Percentiles rank a stretch among this genome's conserved stretches.
phyloP scores from a whole-genome alignment of 208 protist species.

The Trypanosoma caninum region DNA sequence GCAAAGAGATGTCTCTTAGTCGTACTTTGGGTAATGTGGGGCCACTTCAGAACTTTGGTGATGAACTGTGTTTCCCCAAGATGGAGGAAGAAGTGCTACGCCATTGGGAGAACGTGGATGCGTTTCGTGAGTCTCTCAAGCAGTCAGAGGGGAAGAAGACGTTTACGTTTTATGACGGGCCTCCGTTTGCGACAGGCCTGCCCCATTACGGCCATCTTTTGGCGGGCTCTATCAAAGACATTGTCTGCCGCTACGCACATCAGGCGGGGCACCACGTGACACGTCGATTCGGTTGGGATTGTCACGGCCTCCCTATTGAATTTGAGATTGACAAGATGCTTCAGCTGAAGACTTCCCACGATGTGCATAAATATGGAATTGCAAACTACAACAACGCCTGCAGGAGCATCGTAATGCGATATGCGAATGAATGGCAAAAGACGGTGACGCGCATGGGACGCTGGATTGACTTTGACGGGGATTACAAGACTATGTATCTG shows the following conservation, averaged over 20 bases:
- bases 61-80: conserved; percentile 88
- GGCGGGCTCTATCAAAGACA: conserved; percentile 99
- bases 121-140: conserved; percentile 95
- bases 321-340: conserved; percentile 99
- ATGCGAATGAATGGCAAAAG: conserved; percentile 96
- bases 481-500: conserved; percentile 99
- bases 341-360: conserved; percentile 90
- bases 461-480: conserved; percentile 99
- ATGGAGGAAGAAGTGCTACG: conserved; percentile 94
- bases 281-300: conserved; percentile 99
- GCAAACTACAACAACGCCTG: conserved; percentile 98
- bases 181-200: conserved; percentile 99
- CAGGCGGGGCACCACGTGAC: conserved; percentile 98
- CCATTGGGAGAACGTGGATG: conserved; percentile 96
- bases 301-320: conserved; percentile 99
- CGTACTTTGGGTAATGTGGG: neutral
- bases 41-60: conserved; percentile 61
- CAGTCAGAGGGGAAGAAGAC: conserved; percentile 84
- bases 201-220: conserved; percentile 99
- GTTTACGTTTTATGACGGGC: conserved; percentile 99
- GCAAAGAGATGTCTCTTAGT: conserved; percentile 1
- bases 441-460: conserved; percentile 96
- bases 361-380: conserved; percentile 98
- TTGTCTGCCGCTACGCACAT: conserved; percentile 98
- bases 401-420: conserved; percentile 98